Conservation (phyloP, 805 yeast species). For the Isabelozyma pseudorhagii region DNA sequence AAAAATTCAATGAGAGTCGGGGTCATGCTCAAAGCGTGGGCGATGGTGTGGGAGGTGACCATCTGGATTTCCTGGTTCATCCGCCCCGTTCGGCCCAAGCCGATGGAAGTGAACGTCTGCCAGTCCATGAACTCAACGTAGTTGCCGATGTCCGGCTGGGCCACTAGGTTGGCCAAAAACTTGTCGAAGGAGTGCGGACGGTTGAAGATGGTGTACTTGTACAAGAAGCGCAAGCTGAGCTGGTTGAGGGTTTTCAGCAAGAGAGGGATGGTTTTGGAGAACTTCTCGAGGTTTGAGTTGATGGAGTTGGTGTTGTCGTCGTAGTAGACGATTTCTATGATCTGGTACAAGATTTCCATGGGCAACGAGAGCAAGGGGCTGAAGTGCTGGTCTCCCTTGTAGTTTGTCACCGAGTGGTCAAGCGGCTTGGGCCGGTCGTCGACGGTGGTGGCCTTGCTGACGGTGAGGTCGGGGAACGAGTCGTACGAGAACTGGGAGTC, state of each 20-base stretch:
- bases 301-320: conserved; percentile 51
- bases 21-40: conserved; percentile 56
- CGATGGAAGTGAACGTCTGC: conserved; percentile 84
- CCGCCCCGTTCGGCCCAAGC: conserved; percentile 81
- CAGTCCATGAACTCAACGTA: conserved; percentile 79
- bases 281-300: conserved; percentile 48
- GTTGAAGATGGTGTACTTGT: conserved; percentile 68
- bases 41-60: conserved; percentile 74
- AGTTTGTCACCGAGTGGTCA: not conserved
- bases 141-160: conserved; percentile 47
- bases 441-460: not conserved
- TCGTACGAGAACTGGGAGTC: conserved; percentile 11
- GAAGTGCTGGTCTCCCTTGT: not conserved
- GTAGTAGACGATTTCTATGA: conserved; percentile 55
- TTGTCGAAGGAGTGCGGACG: conserved; percentile 78
- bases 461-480: not conserved
- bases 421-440: not conserved
- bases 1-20: conserved; percentile 75
- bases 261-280: conserved; percentile 49
- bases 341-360: conserved; percentile 52
- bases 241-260: conserved; percentile 59
- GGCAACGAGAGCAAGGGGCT: conserved; percentile 38
- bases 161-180: conserved; percentile 54
- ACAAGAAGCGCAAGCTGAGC: conserved; percentile 54
- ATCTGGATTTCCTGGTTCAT: conserved; percentile 91